Conservation (phyloP, 331 rosid genomes). For the Quercus lobata region DNA sequence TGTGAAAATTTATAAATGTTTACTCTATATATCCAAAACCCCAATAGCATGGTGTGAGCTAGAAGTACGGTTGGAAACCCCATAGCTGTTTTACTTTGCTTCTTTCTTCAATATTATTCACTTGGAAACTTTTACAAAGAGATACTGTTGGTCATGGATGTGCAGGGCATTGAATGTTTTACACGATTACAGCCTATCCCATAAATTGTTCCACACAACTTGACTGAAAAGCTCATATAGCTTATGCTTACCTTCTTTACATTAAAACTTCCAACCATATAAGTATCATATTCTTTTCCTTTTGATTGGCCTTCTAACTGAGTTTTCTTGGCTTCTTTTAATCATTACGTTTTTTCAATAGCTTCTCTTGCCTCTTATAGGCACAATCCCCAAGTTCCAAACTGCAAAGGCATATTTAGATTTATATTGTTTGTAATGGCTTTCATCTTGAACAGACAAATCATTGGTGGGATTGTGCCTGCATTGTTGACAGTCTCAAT, state of each 20-base stretch:
- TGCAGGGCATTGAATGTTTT: neutral
- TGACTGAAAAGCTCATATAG: too few species aligned
- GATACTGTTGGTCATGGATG: neutral
- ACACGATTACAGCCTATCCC: neutral
- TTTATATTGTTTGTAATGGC: neutral
- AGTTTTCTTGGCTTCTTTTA: neutral
- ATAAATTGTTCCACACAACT: neutral
- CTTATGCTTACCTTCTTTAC: too few species aligned
- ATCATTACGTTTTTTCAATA: neutral
- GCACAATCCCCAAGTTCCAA: neutral
- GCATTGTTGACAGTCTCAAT: conserved; percentile 4
- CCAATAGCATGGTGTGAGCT: neutral
- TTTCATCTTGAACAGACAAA: neutral
- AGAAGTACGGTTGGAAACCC: neutral
- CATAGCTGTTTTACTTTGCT: neutral
- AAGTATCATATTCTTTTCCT: neutral
- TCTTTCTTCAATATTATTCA: too few species aligned
- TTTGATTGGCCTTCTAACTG: neutral
- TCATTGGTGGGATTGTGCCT: neutral
- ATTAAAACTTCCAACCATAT: neutral
- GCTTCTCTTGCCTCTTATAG: neutral
- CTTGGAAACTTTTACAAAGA: too few species aligned
- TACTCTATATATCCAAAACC: neutral
- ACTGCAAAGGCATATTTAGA: neutral
- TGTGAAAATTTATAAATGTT: neutral